A percentile compares a stretch with the other conserved stretches of the same genome.
Evolutionary conservation across 306 rosid species (phyloP).

Genomic region (Mimosa bimucronata): DNA sequence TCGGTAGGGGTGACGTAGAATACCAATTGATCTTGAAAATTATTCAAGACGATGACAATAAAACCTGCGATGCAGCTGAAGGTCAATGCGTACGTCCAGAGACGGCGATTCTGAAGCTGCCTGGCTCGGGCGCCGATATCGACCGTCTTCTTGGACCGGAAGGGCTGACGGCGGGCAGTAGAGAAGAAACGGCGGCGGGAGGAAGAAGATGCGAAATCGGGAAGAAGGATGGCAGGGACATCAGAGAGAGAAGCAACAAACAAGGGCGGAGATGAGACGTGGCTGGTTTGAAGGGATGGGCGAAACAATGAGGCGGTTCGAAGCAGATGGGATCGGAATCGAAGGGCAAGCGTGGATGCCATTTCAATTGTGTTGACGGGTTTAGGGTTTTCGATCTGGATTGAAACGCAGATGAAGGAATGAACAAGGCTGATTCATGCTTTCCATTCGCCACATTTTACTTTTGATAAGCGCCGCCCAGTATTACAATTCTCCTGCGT

Average conservation of each 20-base stretch:
- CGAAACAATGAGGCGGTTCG: slow-evolving; percentile 43
- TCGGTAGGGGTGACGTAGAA: slow-evolving; percentile 92
- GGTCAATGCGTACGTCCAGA: slow-evolving; percentile 80
- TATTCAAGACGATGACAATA: slow-evolving; percentile 77
- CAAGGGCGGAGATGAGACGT: slow-evolving; percentile 31
- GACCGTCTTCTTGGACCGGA: slow-evolving; percentile 54
- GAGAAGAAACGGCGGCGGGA: slow-evolving; percentile 64
- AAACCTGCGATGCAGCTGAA: slow-evolving; percentile 80
- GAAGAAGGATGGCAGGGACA: slow-evolving; percentile 20
- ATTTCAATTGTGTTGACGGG: slow-evolving; percentile 35
- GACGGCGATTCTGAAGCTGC: slow-evolving; percentile 84
- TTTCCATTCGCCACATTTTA: no score
- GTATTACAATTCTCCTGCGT: no score
- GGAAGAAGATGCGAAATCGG: not conserved
- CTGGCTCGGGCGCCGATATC: slow-evolving; percentile 89
- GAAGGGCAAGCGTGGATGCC: slow-evolving; percentile 63
- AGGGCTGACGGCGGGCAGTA: slow-evolving; percentile 58
- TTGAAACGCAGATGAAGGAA: no score
- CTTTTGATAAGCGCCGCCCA: no score
- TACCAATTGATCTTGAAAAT: slow-evolving; percentile 74
- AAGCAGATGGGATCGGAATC: slow-evolving; percentile 65
- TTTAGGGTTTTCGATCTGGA: no score
- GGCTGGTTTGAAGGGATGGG: slow-evolving; percentile 25
- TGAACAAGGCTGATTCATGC: no score
- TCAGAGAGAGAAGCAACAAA: slow-evolving; percentile 28